Conservation (phyloP, 176 grass and related monocot genomes). For the Oropetium thomaeum region DNA sequence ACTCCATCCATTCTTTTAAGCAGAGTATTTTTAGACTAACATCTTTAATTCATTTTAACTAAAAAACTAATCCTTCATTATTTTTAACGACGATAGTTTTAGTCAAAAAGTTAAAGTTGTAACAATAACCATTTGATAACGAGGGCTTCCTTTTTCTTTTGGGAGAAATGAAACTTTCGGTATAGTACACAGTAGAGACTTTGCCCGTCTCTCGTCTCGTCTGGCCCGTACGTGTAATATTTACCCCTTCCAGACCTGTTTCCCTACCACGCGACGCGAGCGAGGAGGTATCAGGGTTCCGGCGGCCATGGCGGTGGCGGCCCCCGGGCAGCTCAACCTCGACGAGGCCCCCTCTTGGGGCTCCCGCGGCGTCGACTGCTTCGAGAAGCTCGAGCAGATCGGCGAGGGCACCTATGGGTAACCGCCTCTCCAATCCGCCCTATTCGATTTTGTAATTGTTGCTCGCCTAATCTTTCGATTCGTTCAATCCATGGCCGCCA, state of each 20-base stretch:
- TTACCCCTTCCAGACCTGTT: neutral
- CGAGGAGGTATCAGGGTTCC: neutral
- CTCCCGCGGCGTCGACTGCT: slow-evolving; percentile 45
- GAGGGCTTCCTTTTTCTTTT: no score
- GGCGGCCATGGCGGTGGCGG: slow-evolving; percentile 59
- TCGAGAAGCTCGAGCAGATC: slow-evolving; percentile 38
- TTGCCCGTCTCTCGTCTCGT: no score
- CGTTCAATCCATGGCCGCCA: neutral
- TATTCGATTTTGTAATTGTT: neutral
- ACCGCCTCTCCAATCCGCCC: neutral
- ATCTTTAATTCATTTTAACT: no score
- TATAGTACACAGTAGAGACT: no score
- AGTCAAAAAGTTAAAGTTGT: no score
- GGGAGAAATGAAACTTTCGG: no score
- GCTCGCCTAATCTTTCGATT: neutral
- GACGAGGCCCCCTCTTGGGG: slow-evolving; percentile 74
- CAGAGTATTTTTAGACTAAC: no score
- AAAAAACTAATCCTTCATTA: no score
- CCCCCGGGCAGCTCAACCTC: slow-evolving; percentile 75
- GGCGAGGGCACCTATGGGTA: slow-evolving; percentile 36
- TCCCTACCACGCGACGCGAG: neutral
- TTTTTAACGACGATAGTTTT: no score
- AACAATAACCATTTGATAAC: no score
- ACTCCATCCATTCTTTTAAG: no score
- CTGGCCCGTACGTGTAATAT: neutral